phyloP scores from a whole-genome alignment of 2,329 filamentous ascomycete genomes.

The Macrophomina pseudophaseolina region DNA sequence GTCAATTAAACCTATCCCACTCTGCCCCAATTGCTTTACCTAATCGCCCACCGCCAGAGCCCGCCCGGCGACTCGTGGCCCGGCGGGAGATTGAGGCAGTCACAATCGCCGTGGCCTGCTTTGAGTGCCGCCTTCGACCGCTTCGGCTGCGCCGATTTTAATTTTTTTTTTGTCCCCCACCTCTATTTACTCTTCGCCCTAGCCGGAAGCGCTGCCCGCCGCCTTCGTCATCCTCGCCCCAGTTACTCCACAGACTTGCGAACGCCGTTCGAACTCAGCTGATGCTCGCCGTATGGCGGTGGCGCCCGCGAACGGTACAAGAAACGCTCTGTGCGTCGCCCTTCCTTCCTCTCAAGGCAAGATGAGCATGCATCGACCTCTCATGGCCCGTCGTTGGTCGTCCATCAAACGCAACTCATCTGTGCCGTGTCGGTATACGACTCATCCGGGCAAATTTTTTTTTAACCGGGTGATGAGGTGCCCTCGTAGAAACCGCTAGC shows the following conservation, averaged over 20 bases:
- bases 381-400: neutral
- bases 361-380: neutral
- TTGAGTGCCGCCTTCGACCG: neutral
- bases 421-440: neutral
- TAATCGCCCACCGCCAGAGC: neutral
- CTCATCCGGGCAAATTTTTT: neutral
- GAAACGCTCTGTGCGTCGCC: neutral
- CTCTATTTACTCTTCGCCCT: neutral
- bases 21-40: conserved; percentile 16
- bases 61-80: neutral
- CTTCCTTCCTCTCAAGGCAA: neutral
- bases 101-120: neutral
- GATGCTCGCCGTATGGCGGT: conserved; percentile 22
- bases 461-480: too few species aligned
- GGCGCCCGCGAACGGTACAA: neutral
- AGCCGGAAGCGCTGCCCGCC: neutral
- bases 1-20: conserved; percentile 17
- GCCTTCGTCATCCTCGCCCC: neutral
- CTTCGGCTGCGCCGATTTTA: neutral
- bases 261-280: conserved; percentile 9
- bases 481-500: too few species aligned
- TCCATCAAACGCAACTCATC: neutral
- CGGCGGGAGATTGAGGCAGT: neutral
- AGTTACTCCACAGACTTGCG: neutral
- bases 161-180: neutral